A percentile compares a stretch with the other conserved stretches of the same genome.
Evolutionary conservation across 1,284 basidiomycete species (phyloP).

Genomic region (Ganoderma lingzhi): DNA sequence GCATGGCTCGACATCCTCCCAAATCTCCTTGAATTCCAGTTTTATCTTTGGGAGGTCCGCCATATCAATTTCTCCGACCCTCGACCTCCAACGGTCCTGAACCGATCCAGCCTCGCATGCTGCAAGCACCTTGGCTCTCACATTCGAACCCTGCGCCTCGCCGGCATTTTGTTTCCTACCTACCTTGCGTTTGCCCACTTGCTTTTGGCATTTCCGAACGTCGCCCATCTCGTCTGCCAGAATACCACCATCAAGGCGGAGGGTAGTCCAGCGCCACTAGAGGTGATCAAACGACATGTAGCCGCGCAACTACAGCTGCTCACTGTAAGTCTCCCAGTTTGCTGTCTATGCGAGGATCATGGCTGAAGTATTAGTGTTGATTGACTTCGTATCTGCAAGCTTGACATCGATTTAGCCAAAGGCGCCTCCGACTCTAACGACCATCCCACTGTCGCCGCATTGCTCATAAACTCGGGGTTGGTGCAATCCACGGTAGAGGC

Average conservation of each 20-base stretch:
- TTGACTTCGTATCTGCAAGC: too few relatives aligned
- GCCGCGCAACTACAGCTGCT: not conserved
- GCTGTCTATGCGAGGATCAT: not conserved
- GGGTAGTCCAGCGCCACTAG: not conserved
- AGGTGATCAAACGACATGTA: not conserved
- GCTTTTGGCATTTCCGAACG: not conserved
- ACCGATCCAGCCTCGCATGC: not conserved
- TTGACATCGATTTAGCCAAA: too few relatives aligned
- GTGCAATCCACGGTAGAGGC: too few relatives aligned
- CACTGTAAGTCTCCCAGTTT: not conserved
- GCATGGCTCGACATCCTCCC: not conserved
- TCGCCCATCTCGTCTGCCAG: not conserved
- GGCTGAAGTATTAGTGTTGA: too few relatives aligned
- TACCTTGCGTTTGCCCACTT: not conserved
- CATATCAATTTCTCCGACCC: too few relatives aligned
- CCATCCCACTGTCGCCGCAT: too few relatives aligned
- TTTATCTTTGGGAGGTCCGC: too few relatives aligned
- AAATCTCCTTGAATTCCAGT: not conserved
- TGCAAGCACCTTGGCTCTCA: not conserved
- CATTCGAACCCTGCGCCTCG: not conserved
- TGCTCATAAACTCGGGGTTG: too few relatives aligned
- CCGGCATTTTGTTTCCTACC: not conserved
- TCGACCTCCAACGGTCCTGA: too few relatives aligned
- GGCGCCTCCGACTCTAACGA: too few relatives aligned
- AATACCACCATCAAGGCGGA: not conserved